These are phyloP conservation scores for Cyclotella distinguenda DNA, from an alignment of 108 stramenopile species.

Conservation along the genomic window DNA sequence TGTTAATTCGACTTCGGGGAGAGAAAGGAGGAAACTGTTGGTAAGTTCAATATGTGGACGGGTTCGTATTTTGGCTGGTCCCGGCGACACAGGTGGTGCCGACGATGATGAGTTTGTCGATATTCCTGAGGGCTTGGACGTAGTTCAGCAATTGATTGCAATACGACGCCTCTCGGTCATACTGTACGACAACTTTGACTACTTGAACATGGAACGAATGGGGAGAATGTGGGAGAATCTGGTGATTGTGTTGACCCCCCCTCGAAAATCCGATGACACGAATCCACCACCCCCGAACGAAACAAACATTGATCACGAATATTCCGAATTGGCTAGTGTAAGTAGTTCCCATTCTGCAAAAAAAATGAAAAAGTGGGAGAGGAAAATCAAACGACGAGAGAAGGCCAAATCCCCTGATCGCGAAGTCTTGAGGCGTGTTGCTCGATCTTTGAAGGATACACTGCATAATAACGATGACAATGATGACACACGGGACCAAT, in stretches of 20 bases:
- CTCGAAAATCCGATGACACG: background rate
- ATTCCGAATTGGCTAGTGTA: background rate
- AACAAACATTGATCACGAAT: background rate
- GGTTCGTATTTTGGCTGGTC: constrained; percentile 15
- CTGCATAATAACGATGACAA: constrained; percentile 1
- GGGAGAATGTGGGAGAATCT: constrained; percentile 77
- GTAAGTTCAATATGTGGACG: constrained; percentile 35
- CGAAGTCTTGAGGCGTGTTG: constrained; percentile 17
- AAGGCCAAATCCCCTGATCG: constrained; percentile 9
- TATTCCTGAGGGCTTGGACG: constrained; percentile 42
- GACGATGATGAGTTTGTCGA: constrained; percentile 27
- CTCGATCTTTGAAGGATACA: background rate
- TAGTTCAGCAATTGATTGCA: constrained; percentile 67
- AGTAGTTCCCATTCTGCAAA: constrained; percentile 35
- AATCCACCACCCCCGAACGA: too few relatives aligned
- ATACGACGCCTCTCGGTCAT: constrained; percentile 75
- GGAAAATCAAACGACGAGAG: constrained; percentile 46
- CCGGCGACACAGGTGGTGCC: background rate
- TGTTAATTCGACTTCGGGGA: constrained; percentile 22
- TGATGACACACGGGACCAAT: background rate
- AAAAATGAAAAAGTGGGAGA: constrained; percentile 57
- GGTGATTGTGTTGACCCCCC: constrained; percentile 58
- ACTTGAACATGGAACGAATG: constrained; percentile 69
- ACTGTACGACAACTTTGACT: constrained; percentile 76
- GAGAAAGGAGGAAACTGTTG: constrained; percentile 33